Evolutionary conservation across 1,284 basidiomycete species (phyloP), one percentile per base, ranked within the genome.

Genomic region (Apiotrichum laibachii): DNA sequence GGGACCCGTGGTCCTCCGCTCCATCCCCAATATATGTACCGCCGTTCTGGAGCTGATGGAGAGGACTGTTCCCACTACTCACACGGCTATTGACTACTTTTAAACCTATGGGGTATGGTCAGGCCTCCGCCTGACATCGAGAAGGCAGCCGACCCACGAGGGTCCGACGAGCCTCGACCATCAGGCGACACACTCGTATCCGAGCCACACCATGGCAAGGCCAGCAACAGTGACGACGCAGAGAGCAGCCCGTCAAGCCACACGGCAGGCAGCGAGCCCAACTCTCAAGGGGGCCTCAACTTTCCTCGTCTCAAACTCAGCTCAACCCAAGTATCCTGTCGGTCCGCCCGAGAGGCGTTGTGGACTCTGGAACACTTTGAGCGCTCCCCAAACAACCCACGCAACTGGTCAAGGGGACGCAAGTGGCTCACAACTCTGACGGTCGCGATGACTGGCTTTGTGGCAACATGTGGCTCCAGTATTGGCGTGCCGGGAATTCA

Each of bases 401-500:
- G 67, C 5, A 76, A 77, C 59, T 78, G 76, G 75, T 49, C 69
- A 0, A 44, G 26, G 1, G 26, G 52, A 12, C 62, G 65, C 40
- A 67, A 71, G 56, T 73, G 72, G 73, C 53, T 59, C 19, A 69
- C 70, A 2, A 67, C 68, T 0, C 35, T 71, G 13, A 71, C 68
- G 0, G 67, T 77, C 7, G 66, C 73, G 5, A 43, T 75, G 31
- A 73, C 76, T 15, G 77, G 75, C 0, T 77, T 78, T 55, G 70
- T 77, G 42, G 67, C 70, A 35, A 77, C 77, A 2, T 65, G 62
- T 13, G 75, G 72, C 19, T 71, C 68, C 37, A 69, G 66, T 8
- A 74, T 79, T 21, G 70, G 69, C 49, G 73, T 78, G 6, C 75
- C 77, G 0, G 73, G 71, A 1, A 63, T 75, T 1, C 66, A 72